Base-by-base conservation (phyloP, 495 filamentous ascomycete genomes). In the Aspergillus bridgeri region DNA sequence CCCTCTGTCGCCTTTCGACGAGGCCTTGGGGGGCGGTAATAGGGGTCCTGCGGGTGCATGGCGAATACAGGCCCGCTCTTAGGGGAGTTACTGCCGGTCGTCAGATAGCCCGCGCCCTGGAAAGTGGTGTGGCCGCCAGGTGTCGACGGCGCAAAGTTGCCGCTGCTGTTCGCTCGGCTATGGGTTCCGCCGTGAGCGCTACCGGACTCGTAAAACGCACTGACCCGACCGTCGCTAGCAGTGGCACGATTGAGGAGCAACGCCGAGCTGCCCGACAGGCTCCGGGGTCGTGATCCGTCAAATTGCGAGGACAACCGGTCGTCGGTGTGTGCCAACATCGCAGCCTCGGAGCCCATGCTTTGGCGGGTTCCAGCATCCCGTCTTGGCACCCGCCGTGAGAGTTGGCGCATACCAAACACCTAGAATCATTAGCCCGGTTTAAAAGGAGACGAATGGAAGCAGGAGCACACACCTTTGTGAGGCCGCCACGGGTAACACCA, bases 331-430 rank as follows among this genome's bases (percentile, higher is more conserved):
- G 81, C 78, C 38, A 96, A 71, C 80, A 96, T 96, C 13, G 86
- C 89, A 21, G 89, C 86, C 64, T 85, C 87, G 17, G 90, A 96
- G 9, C 86, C 82, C 70, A 92, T 84, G 63, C 89, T 93, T 57
- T 89, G 83, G 15, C 90, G 82, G 9, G 85, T 81, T 47, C 76
- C 78, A 13, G 78, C 77, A 60, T 77, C 82, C 49, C 80, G 82
- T 42, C 87, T 77, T 48, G 87, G 80, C 53, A 82, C 76, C 56
- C 92, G 87, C 55, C 86, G 86, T 13, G 90, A 92, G 9, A 98
- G 80, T 70, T 98, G 93, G 19, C 93, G 89, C 83, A 91, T 91
- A 22, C 92, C 93, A 66, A 96, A 92, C 21, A 92, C 90, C 77
- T 81, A 62, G 38, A 58, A 29, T 44, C 15, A 19, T 48, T 61